Base-by-base conservation (phyloP, 2,329 filamentous ascomycete species). In the Fusarium udum region DNA sequence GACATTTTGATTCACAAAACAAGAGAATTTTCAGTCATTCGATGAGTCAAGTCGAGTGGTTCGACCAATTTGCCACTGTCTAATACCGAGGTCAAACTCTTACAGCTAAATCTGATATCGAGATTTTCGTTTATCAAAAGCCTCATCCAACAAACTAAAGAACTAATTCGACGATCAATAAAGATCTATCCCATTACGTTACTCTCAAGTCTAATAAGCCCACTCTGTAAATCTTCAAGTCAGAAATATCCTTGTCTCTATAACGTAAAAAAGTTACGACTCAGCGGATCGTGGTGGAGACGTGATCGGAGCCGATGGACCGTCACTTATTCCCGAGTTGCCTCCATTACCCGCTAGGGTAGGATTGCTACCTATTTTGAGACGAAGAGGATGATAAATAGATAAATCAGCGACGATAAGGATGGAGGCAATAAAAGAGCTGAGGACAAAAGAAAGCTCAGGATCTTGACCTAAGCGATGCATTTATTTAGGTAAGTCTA, bases 251-350 rank as follows among this genome's bases (percentile, higher is more conserved):
- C 66, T 6, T 64, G 66, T 68, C 42, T 56, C 48, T 43, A 67
- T 69, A 69, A 69, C 66, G 66, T 69, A 69, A 69, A 64, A 69
- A n/a, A 2, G 34, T 26, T 60, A 64, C 64, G 64, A 63, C 64
- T 55, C 64, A 26, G 51, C 57, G 64, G 64, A 69, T 67, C 55
- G 28, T 10, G 12, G 61, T 61, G 61, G 61, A 39, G 28, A 6
- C 42, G 2, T 34, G 36, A 43, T 46, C 52, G 14, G 34, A 42
- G 32, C 34, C 40, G 24, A 36, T 40, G 12, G n/a, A 6, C 6
- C 4, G 4, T 15, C 1, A 40, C 4, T 61, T 48, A 61, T 63
- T 61, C 40, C 61, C 42, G 42, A 45, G 22, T 45, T 43, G 53
- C 20, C 32, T 26, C n/a, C n/a, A 22, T 36, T 0, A 26, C 16